phyloP scores from a whole-genome alignment of 495 filamentous ascomycete genomes.

The Neurospora sp. region DNA sequence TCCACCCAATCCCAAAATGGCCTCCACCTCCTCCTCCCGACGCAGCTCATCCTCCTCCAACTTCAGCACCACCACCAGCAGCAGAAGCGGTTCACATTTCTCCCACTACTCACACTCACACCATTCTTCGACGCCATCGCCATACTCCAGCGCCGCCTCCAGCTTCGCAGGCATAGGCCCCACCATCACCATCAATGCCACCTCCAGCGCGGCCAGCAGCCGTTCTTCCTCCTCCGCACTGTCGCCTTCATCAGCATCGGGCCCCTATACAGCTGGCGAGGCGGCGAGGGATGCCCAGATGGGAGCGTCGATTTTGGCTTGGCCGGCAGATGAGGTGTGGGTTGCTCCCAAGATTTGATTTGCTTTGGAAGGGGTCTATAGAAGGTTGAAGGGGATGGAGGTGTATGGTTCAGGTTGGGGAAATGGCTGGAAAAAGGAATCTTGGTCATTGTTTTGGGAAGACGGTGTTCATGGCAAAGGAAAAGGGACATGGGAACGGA shows the following conservation, averaged over 20 bases:
- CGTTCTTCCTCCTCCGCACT: background rate
- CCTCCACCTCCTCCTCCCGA: background rate
- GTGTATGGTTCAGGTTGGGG: background rate
- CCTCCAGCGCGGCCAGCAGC: background rate
- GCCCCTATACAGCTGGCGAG: constrained; percentile 15
- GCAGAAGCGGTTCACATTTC: background rate
- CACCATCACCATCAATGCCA: background rate
- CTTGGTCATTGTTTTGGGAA: too few species aligned
- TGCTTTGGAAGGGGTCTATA: background rate
- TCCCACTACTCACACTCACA: background rate
- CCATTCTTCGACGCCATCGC: background rate
- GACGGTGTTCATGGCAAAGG: background rate
- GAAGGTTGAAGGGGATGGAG: background rate
- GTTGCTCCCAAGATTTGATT: constrained; percentile 1
- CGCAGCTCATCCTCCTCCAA: background rate
- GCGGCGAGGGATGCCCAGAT: constrained; percentile 15
- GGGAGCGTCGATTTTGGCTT: constrained; percentile 19
- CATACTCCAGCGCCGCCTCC: background rate
- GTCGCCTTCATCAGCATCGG: background rate
- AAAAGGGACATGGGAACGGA: background rate
- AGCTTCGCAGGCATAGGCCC: background rate
- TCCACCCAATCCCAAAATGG: background rate
- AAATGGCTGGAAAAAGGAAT: background rate
- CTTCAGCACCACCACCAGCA: background rate
- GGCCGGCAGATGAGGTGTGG: constrained; percentile 20